A percentile compares a stretch with the other conserved stretches of the same genome.
These are phyloP conservation scores for Diutina rugosa DNA, from an alignment of 1,139 yeast species.

Conservation along the genomic window DNA sequence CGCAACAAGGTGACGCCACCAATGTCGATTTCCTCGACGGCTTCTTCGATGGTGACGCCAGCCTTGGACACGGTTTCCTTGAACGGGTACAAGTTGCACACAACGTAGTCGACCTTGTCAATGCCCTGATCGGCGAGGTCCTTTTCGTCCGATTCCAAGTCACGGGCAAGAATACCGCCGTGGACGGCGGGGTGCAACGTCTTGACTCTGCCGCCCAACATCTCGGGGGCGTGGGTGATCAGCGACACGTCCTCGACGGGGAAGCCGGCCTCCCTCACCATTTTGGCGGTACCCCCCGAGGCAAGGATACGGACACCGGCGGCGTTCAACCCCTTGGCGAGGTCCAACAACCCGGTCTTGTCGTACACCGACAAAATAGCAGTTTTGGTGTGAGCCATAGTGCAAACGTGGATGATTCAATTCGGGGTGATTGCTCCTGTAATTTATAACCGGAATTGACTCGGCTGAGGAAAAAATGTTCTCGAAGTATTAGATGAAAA, in stretches of 20 bases:
- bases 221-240: constrained; percentile 96
- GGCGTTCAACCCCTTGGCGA: constrained; percentile 86
- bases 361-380: constrained; percentile 96
- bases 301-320: constrained; percentile 87
- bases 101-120: constrained; percentile 91
- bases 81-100: constrained; percentile 95
- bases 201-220: constrained; percentile 97
- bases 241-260: constrained; percentile 92
- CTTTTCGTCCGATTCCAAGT: constrained; percentile 77
- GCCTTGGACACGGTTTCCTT: constrained; percentile 93
- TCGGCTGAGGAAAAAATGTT: not conserved
- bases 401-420: not conserved
- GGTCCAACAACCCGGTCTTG: constrained; percentile 89
- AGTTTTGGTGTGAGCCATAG: constrained; percentile 47
- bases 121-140: constrained; percentile 82
- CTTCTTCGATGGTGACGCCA: constrained; percentile 92
- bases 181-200: constrained; percentile 98
- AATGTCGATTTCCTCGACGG: constrained; percentile 95
- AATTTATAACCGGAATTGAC: not conserved
- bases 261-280: constrained; percentile 95
- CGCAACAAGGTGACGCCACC: constrained; percentile 96
- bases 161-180: constrained; percentile 94
- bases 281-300: constrained; percentile 92
- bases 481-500: not conserved
- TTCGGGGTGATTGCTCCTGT: not conserved